Base-by-base conservation (phyloP, 2,329 filamentous ascomycete species). In the Sporothrix inflata region DNA sequence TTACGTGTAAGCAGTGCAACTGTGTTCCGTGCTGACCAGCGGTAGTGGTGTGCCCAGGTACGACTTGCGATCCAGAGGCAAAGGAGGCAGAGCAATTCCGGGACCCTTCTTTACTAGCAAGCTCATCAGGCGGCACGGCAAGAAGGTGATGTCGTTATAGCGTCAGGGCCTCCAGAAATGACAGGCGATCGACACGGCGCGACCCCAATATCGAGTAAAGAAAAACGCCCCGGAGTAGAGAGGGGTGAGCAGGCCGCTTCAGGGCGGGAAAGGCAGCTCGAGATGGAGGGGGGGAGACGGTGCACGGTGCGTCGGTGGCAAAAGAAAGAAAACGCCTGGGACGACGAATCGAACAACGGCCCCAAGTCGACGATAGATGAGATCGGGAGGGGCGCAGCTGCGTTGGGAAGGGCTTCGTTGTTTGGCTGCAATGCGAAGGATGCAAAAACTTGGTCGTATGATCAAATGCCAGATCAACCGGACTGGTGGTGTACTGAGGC, bases 91-190 rank as follows among this genome's bases (percentile, higher is more conserved):
- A 49, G 63, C 65, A 21, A 69, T 71, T 74, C 72, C 72, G 71
- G 69, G 74, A 71, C 75, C 66, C 60, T 51, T 76, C 82, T 79
- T 83, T 80, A 83, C 77, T 83, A 84, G 78, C 82, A 79, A 81
- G 78, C 75, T 81, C 82, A 83, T 84, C 76, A 78, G 70, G 40
- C 30, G 57, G 60, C 49, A 55, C 61, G 55, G 63, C 38, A 51
- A 40, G 40, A 55, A n/a, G 21, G 53, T 65, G 45, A 72, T 38
- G 66, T 45, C 57, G 57, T 55, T 65, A 66, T 55, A 65, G 70
- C 38, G 61, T 47, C 45, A 67, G 34, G 38, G 27, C 30, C 24
- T 66, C 49, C 21, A 42, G 38, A 19, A 38, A 55, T 14, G 60
- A 40, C 61, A 47, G 8, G 19, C 63, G 51, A 61, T 60, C 21